phyloP scores from a whole-genome alignment of 768 basidiomycete genomes.

The Leucosporidium creatinivorum region DNA sequence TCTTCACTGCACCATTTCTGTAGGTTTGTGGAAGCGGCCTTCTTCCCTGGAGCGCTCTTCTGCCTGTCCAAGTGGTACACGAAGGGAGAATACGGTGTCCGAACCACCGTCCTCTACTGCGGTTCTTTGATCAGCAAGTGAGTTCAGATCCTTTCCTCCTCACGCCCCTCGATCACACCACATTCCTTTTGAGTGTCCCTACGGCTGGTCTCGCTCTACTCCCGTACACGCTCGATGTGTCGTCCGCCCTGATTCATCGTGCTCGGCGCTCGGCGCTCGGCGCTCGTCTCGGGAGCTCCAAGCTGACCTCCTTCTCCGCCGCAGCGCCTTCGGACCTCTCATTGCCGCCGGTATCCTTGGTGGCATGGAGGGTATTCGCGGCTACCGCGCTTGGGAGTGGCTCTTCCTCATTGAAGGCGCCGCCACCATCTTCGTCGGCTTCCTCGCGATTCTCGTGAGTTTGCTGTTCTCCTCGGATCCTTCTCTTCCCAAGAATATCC shows the following conservation, averaged over 20 bases:
- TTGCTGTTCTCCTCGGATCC: too few relatives aligned
- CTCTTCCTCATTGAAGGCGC: conserved; percentile 37
- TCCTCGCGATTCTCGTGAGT: conserved; percentile 48
- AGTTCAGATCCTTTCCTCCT: too few relatives aligned
- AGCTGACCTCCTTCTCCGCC: too few relatives aligned
- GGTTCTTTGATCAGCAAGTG: conserved; percentile 63
- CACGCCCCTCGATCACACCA: too few relatives aligned
- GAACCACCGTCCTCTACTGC: conserved; percentile 56
- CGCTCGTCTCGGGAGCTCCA: too few relatives aligned
- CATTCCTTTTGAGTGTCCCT: too few relatives aligned
- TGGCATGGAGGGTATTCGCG: conserved; percentile 61
- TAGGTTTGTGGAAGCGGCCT: conserved; percentile 55
- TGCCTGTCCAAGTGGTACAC: conserved; percentile 67
- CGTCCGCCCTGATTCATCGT: too few relatives aligned
- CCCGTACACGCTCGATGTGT: too few relatives aligned
- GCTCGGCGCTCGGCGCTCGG: too few relatives aligned
- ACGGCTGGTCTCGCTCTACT: too few relatives aligned
- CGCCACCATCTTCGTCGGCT: conserved; percentile 47
- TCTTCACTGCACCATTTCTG: conserved; percentile 41
- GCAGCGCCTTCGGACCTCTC: conserved; percentile 70
- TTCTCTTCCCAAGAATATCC: too few relatives aligned
- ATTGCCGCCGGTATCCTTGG: conserved; percentile 69
- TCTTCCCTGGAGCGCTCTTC: conserved; percentile 41
- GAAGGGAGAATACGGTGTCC: conserved; percentile 59
- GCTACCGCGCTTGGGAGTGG: conserved; percentile 59